A percentile compares a stretch with the other conserved stretches of the same genome.
Conservation (phyloP, 306 rosid genomes). For the Vigna radiata region DNA sequence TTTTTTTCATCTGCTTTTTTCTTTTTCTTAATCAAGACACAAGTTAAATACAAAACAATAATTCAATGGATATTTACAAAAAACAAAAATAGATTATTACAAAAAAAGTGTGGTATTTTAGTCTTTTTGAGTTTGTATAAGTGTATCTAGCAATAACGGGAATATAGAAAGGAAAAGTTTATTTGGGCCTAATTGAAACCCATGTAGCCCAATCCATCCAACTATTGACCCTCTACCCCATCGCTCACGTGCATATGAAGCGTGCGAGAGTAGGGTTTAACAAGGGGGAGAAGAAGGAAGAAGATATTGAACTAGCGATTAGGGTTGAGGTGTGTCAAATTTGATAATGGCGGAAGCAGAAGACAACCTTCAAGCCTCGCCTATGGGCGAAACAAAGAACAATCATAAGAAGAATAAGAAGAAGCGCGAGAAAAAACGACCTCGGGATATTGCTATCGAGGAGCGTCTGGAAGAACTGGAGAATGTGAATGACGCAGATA, state of each 20-base stretch:
- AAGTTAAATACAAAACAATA: too few relatives aligned
- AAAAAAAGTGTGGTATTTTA: too few relatives aligned
- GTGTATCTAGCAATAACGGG: too few relatives aligned
- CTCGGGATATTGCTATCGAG: slow-evolving; percentile 39
- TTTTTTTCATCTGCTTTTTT: too few relatives aligned
- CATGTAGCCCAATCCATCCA: not conserved
- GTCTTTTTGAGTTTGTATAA: too few relatives aligned
- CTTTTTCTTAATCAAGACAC: too few relatives aligned
- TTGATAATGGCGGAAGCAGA: slow-evolving; percentile 53
- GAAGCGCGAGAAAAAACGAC: slow-evolving; percentile 56
- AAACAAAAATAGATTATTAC: too few relatives aligned
- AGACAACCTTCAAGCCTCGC: slow-evolving; percentile 24
- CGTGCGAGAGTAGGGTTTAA: slow-evolving; percentile 39
- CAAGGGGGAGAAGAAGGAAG: not conserved
- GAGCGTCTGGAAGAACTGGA: slow-evolving; percentile 37
- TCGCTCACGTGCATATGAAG: slow-evolving; percentile 18
- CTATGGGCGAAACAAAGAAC: slow-evolving; percentile 43
- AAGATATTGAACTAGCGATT: not conserved
- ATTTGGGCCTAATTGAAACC: not conserved
- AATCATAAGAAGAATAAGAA: slow-evolving; percentile 31
- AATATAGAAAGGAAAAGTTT: too few relatives aligned
- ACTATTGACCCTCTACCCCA: not conserved
- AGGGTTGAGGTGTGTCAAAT: slow-evolving; percentile 16
- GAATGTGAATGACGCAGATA: slow-evolving; percentile 17
- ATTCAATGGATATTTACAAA: too few relatives aligned